Percentiles rank a stretch among this genome's conserved stretches.
Conservation (phyloP, 164 flowering plant genomes). For the Houttuynia cordata region DNA sequence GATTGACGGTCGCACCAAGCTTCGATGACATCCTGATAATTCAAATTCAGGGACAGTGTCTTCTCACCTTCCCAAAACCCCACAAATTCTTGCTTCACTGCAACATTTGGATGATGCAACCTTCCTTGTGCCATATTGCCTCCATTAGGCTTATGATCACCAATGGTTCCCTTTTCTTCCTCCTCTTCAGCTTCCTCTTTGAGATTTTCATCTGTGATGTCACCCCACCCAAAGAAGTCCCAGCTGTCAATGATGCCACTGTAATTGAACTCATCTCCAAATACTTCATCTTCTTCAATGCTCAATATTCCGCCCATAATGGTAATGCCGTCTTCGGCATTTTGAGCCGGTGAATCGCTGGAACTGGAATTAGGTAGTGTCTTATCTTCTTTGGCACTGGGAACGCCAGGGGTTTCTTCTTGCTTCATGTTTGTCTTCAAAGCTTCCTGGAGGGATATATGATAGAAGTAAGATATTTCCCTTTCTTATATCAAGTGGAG, state of each 20-base stretch:
- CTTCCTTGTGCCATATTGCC: not conserved
- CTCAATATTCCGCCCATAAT: conserved; percentile 25
- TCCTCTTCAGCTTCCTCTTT: conserved; percentile 4
- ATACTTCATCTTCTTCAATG: conserved; percentile 15
- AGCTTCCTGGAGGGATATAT: too few relatives aligned
- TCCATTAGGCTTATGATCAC: not conserved
- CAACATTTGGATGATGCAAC: conserved; percentile 10
- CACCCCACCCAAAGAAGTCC: conserved; percentile 33
- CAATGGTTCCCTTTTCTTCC: not conserved
- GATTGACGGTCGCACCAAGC: conserved; percentile 55
- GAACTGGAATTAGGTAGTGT: conserved; percentile 18
- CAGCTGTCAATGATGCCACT: conserved; percentile 13
- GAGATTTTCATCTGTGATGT: conserved; percentile 4
- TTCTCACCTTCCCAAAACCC: conserved; percentile 29
- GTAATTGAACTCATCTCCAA: conserved; percentile 1
- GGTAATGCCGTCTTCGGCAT: conserved; percentile 6
- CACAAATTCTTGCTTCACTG: conserved; percentile 13
- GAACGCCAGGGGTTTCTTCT: conserved; percentile 14
- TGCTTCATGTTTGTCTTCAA: conserved; percentile 7
- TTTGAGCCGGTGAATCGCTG: not conserved
- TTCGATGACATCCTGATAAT: conserved; percentile 49
- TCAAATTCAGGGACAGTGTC: conserved; percentile 31
- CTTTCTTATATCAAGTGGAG: too few relatives aligned
- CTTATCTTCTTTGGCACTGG: conserved; percentile 37
- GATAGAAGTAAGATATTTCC: too few relatives aligned